A percentile compares a stretch with the other conserved stretches of the same genome.
Conservation (phyloP, 2,329 filamentous ascomycete genomes). For the Trichoderma asperellum region DNA sequence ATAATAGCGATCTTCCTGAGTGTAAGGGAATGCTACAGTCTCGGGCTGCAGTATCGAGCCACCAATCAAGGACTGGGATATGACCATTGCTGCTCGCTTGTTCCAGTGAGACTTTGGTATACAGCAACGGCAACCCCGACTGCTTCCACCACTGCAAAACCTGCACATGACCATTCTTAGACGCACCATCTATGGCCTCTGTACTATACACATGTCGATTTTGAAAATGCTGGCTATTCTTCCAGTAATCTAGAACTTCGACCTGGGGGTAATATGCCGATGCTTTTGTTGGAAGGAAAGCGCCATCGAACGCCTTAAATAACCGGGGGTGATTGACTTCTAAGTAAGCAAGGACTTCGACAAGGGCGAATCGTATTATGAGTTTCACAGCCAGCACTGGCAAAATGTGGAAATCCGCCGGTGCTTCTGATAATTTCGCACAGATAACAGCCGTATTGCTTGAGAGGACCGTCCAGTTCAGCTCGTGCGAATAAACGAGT, state of each 20-base stretch:
- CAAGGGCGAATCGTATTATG: constrained; percentile 88
- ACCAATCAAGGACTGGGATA: constrained; percentile 89
- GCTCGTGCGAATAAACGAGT: constrained; percentile 72
- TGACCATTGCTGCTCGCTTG: constrained; percentile 84
- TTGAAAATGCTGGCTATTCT: constrained; percentile 77
- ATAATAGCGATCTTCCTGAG: constrained; percentile 81
- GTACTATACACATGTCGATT: constrained; percentile 79
- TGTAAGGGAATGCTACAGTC: constrained; percentile 67
- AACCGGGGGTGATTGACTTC: constrained; percentile 68
- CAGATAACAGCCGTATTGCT: constrained; percentile 72
- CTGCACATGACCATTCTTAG: constrained; percentile 79
- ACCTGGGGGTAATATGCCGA: constrained; percentile 83
- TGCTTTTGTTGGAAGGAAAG: constrained; percentile 83
- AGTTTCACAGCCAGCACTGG: constrained; percentile 83
- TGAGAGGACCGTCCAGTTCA: constrained; percentile 84
- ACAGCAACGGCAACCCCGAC: constrained; percentile 75
- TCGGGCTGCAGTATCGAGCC: constrained; percentile 71
- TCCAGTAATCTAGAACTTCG: constrained; percentile 91
- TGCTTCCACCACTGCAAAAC: constrained; percentile 92
- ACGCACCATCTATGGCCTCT: constrained; percentile 86
- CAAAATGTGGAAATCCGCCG: constrained; percentile 70
- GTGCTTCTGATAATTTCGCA: constrained; percentile 71
- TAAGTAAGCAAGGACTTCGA: constrained; percentile 72
- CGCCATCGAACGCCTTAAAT: constrained; percentile 84
- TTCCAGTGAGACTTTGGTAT: constrained; percentile 85